Conservation (phyloP, 495 filamentous ascomycete genomes). For the Penicillium simplicissimum region DNA sequence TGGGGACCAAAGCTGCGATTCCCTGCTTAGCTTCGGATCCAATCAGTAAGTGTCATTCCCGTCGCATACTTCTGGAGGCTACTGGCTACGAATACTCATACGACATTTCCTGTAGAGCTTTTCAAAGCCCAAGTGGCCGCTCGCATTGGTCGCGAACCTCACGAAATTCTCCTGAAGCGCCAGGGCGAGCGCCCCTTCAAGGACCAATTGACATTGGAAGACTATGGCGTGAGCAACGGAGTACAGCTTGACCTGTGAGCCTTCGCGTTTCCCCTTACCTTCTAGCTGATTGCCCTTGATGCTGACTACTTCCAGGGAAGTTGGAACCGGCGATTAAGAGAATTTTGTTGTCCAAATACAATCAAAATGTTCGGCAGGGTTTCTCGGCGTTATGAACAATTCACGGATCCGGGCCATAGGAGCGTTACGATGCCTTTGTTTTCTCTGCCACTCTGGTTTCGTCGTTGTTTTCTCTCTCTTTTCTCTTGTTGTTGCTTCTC, state of each 20-base stretch:
- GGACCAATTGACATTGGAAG: constrained; percentile 78
- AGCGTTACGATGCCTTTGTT: constrained; percentile 10
- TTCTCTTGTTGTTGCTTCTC: not conserved
- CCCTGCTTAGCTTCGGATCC: constrained; percentile 81
- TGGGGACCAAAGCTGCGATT: constrained; percentile 88
- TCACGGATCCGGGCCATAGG: constrained; percentile 5
- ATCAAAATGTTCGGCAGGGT: constrained; percentile 10
- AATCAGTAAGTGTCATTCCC: constrained; percentile 51
- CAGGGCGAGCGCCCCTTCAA: constrained; percentile 92
- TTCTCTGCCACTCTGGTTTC: constrained; percentile 6
- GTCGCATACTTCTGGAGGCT: not conserved
- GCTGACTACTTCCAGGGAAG: constrained; percentile 52
- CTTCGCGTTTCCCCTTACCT: constrained; percentile 11
- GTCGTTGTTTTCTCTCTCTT: not conserved
- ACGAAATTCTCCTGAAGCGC: constrained; percentile 88
- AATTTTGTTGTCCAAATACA: constrained; percentile 1
- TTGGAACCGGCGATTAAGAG: constrained; percentile 74
- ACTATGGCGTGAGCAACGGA: constrained; percentile 87
- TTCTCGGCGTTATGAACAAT: constrained; percentile 16
- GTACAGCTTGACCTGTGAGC: constrained; percentile 80
- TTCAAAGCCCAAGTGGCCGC: constrained; percentile 92
- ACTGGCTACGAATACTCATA: not conserved
- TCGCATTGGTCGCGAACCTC: constrained; percentile 79
- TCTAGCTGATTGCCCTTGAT: not conserved
- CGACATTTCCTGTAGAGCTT: constrained; percentile 44